Conservation (phyloP, 441 rosid species). For the Brassica balearica region DNA sequence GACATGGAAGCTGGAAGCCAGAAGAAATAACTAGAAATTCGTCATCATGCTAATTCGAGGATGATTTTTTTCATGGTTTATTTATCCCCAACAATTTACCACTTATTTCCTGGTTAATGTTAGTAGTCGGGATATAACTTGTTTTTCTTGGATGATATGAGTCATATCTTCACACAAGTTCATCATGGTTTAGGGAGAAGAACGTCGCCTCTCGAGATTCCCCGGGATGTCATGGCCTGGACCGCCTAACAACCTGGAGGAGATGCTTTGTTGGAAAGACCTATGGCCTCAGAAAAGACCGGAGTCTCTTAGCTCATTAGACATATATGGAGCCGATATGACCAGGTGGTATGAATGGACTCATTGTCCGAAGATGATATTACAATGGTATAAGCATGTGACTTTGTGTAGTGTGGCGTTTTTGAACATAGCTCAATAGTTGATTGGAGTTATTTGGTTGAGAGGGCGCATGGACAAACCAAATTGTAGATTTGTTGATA, state of each 20-base stretch:
- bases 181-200: neutral
- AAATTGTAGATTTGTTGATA: no score
- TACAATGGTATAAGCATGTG: neutral
- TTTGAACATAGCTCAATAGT: no score
- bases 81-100: neutral
- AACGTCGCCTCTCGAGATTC: neutral
- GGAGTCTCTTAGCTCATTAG: neutral
- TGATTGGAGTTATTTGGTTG: no score
- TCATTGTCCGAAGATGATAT: neutral
- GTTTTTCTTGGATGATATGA: neutral
- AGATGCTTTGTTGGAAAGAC: neutral
- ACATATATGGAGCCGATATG: neutral
- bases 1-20: neutral
- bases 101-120: neutral
- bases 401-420: no score
- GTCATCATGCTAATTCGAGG: neutral
- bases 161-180: no score
- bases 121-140: neutral
- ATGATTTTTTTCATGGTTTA: neutral
- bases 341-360: neutral
- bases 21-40: neutral
- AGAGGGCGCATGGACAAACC: no score
- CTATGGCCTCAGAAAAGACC: neutral
- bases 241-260: neutral
- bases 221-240: neutral